A percentile compares a stretch with the other conserved stretches of the same genome.
These are phyloP conservation scores for Fonsecaea erecta DNA, from an alignment of 2,329 filamentous ascomycete genomes.

Conservation along the genomic window DNA sequence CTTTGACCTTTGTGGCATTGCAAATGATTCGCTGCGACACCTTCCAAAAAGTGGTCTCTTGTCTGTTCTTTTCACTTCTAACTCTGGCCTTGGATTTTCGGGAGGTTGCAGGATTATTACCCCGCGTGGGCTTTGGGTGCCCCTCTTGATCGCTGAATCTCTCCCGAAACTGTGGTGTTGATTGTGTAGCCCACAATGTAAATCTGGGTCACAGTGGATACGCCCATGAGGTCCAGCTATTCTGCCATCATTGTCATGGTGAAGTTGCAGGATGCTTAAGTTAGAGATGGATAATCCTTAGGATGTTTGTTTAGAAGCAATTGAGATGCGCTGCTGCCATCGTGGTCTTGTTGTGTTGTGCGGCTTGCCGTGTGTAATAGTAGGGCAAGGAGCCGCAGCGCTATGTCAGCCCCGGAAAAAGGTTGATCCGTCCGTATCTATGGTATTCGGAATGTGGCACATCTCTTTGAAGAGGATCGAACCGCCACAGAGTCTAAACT, in stretches of 20 bases:
- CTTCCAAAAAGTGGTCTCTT: too few relatives aligned
- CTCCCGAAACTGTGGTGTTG: conserved; percentile 9
- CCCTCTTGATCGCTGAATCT: not conserved
- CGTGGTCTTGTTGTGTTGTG: too few relatives aligned
- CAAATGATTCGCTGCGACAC: too few relatives aligned
- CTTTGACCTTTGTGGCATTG: not conserved
- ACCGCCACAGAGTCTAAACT: too few relatives aligned
- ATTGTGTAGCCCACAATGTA: not conserved
- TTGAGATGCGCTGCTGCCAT: not conserved
- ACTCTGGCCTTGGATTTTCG: not conserved
- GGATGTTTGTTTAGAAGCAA: not conserved
- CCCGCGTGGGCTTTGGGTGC: conserved; percentile 4
- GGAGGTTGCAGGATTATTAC: conserved; percentile 7
- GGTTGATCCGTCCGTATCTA: too few relatives aligned
- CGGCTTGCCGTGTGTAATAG: too few relatives aligned
- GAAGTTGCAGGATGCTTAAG: not conserved
- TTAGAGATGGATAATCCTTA: not conserved
- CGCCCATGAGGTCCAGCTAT: not conserved
- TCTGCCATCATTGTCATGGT: not conserved
- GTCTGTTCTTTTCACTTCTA: too few relatives aligned
- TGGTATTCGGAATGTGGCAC: too few relatives aligned
- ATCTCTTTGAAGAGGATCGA: too few relatives aligned
- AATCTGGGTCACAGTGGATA: not conserved
- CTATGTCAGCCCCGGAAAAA: too few relatives aligned
- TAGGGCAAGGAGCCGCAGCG: too few relatives aligned